Evolutionary conservation across 352 stramenopile species (phyloP), one percentile per base, ranked within the genome.

Genomic region (Pythium volutum): DNA sequence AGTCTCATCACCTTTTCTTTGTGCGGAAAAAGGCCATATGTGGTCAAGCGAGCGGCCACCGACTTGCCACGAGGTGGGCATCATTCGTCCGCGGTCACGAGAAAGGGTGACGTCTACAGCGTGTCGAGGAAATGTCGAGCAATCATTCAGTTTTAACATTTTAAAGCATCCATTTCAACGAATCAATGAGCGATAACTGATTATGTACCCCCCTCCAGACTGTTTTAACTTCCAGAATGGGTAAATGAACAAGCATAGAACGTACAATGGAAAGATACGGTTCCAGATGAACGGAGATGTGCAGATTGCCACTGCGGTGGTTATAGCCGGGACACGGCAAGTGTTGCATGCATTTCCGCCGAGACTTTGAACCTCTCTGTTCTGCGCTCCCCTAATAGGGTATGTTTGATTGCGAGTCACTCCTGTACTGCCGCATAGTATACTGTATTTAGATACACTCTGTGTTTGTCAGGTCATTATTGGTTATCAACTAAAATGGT

Each of bases 101-200:
- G 31, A 55, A 42, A 45, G 49, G 49, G 49, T 46, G 49, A 31
- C 49, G n/a, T 45, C 31, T 45, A 29, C 27, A 42, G 49, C 2
- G 20, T 55, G 49, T 46, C 31, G 49, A 46, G 49, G 26, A 55
- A 45, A 29, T 55, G 49, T 55, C 49, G 49, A 55, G 49, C 49
- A 55, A 55, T 46, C 49, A 55, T 51, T 31, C 45, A 11, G 41
- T 48, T 48, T 27, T 27, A 48, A 27, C 41, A 14, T 48, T 4
- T n/a, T 45, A 7, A 14, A 12, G 33, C 33, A 12, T 14, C 33
- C 33, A 38, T 14, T 14, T 7, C 33, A 14, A 14, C 33, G 33
- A 38, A 38, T 38, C 33, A 38, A 38, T 14, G 33, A 38, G 12
- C 33, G 33, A 12, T 14, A 38, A 38, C 33, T 7, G 33, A 38